A percentile compares a stretch with the other conserved stretches of the same genome.
Evolutionary conservation across 345 rosid genomes (phyloP).

Genomic region (Lepidium aucheri): DNA sequence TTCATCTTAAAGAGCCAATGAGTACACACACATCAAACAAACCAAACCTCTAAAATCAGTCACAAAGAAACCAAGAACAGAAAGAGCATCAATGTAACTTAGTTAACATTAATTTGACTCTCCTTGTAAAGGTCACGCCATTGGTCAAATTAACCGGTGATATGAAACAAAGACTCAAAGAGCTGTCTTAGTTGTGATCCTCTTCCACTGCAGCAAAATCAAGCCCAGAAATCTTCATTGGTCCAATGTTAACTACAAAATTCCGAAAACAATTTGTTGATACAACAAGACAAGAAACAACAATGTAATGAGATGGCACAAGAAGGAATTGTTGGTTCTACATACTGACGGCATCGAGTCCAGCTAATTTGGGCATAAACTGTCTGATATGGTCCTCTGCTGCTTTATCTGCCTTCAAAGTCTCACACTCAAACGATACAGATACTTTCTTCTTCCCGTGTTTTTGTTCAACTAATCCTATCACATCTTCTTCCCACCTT

Average conservation of each 20-base stretch:
- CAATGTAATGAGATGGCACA: neutral
- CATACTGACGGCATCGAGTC: constrained; percentile 81
- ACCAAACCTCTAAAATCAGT: too few species aligned
- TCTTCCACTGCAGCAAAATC: constrained; percentile 43
- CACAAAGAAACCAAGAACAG: too few species aligned
- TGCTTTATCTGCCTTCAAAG: constrained; percentile 79
- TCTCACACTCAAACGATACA: constrained; percentile 78
- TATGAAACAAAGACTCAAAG: too few species aligned
- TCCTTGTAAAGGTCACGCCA: too few species aligned
- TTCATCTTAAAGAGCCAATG: neutral
- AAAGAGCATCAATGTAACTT: too few species aligned
- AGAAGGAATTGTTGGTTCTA: constrained; percentile 1
- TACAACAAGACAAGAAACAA: neutral
- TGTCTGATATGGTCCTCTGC: constrained; percentile 81
- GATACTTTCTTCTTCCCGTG: constrained; percentile 55
- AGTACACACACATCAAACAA: neutral
- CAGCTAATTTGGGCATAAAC: constrained; percentile 85
- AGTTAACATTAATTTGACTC: too few species aligned
- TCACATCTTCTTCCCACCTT: constrained; percentile 83
- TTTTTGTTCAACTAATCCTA: constrained; percentile 55
- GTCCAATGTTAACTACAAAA: constrained; percentile 72
- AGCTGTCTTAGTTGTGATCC: constrained; percentile 8
- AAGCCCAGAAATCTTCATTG: constrained; percentile 63
- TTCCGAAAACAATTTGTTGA: neutral
- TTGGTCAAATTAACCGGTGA: too few species aligned